Conservation (phyloP, 1,284 basidiomycete species). For the Gomphus bonarii region DNA sequence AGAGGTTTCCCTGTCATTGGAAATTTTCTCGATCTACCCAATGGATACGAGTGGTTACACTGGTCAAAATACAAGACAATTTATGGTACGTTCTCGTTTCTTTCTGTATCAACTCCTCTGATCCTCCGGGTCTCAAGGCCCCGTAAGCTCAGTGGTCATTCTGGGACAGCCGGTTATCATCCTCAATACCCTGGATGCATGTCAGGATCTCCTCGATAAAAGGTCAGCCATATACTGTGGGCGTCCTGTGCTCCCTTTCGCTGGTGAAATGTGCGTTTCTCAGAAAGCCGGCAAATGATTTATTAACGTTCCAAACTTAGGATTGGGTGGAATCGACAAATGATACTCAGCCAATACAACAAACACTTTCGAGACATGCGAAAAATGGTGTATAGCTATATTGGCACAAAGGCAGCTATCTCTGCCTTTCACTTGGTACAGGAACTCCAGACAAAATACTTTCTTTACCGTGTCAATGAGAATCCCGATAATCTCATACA, state of each 20-base stretch:
- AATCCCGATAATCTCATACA: not conserved
- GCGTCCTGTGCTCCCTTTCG: slow-evolving; percentile 19
- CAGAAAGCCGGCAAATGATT: not conserved
- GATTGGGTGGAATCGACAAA: slow-evolving; percentile 21
- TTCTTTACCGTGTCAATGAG: not conserved
- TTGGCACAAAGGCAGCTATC: not conserved
- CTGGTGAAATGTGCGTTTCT: slow-evolving; percentile 16
- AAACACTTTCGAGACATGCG: slow-evolving; percentile 20
- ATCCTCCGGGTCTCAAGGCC: not conserved
- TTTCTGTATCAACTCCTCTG: not conserved
- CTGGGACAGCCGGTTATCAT: not conserved
- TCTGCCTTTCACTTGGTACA: not conserved
- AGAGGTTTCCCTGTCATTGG: slow-evolving; percentile 12
- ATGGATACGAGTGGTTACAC: slow-evolving; percentile 15
- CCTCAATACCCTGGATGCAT: not conserved
- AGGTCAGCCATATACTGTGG: slow-evolving; percentile 20
- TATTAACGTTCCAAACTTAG: slow-evolving; percentile 9
- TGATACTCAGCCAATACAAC: slow-evolving; percentile 21
- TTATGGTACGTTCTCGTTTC: slow-evolving; percentile 12
- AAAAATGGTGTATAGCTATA: slow-evolving; percentile 14
- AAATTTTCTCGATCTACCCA: slow-evolving; percentile 15
- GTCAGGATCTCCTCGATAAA: slow-evolving; percentile 5
- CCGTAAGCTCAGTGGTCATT: not conserved
- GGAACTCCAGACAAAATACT: not conserved
- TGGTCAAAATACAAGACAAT: slow-evolving; percentile 15